Evolutionary conservation across 2,329 filamentous ascomycete genomes (phyloP).

Genomic region (Stachybotrys echinatus): DNA sequence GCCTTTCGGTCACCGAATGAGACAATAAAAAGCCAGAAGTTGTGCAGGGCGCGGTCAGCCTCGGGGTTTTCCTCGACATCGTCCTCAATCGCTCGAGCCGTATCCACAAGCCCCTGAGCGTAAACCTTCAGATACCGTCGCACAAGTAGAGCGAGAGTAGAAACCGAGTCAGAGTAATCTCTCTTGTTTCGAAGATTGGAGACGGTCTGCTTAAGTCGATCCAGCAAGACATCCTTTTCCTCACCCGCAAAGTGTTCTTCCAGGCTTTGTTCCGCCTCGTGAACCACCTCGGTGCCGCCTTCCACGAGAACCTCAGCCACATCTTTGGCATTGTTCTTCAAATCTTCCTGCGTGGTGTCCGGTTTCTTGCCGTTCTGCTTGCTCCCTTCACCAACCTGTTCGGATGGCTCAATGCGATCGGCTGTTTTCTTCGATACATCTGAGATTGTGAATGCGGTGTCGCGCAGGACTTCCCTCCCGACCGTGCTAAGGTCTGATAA

Average conservation of each 20-base stretch:
- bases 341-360: slow-evolving; percentile 52
- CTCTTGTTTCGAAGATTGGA: slow-evolving; percentile 66
- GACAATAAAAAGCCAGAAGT: slow-evolving; percentile 75
- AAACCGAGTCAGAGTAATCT: slow-evolving; percentile 85
- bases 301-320: slow-evolving; percentile 50
- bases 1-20: slow-evolving; percentile 70
- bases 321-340: slow-evolving; percentile 52
- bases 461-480: slow-evolving; percentile 77
- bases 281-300: slow-evolving; percentile 45
- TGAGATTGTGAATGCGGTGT: slow-evolving; percentile 76
- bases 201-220: slow-evolving; percentile 73
- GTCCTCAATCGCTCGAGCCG: slow-evolving; percentile 60
- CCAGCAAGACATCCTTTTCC: slow-evolving; percentile 66
- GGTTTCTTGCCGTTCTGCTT: slow-evolving; percentile 12
- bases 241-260: slow-evolving; percentile 67
- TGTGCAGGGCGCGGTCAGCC: slow-evolving; percentile 68
- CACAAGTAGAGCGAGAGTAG: slow-evolving; percentile 68
- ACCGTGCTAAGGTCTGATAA: slow-evolving; percentile 74
- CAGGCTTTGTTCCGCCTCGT: slow-evolving; percentile 64
- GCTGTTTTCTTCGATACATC: slow-evolving; percentile 70
- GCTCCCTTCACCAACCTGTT: slow-evolving; percentile 51
- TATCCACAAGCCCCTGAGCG: slow-evolving; percentile 64
- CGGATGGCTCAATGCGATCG: slow-evolving; percentile 65
- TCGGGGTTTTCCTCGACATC: slow-evolving; percentile 70
- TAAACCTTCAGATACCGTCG: slow-evolving; percentile 76